Evolutionary conservation across 1,284 basidiomycete genomes (phyloP), one percentile per base, ranked within the genome.

Genomic region (Volvariella volvacea): DNA sequence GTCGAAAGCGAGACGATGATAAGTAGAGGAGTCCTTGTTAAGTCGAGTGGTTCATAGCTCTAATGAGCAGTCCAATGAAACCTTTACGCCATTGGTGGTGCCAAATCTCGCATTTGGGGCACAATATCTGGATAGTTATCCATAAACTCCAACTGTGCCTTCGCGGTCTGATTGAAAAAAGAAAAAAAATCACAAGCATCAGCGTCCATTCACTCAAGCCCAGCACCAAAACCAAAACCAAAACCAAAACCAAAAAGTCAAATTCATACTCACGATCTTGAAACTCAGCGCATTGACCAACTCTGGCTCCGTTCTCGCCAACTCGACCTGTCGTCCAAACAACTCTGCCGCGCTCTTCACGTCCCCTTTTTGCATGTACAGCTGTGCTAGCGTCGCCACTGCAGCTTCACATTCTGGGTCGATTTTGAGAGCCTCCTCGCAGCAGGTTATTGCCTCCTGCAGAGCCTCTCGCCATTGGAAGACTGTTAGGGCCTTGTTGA

Each of bases 401-500:
- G 95, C 96, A 9, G 95, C 91, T 61, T 99, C 96, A 67, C 95
- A 99, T 54, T 95, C 92, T 14, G 87, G 74, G 64, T 97, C 95
- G 49, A 93, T 81, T 40, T 74, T 69, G 31, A 99, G 71, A 0
- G 96, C 96, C 62, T 97, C 85, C 48, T 83, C 71, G 62, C 93
- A 97, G 54, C 92, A 86, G 20, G 72, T 65, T 62, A 96, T 93
- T 6, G 94, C 94, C 0, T 78, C 81, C 2, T 66, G 70, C 44
- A 91, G 76, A 60, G 97, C 92, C 62, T 95, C 89, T 65, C 92
- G 91, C 88, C 89, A 95, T 70, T 98, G 95, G 78, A 88, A 98
- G 42, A 98, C 61, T 1, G 92, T 88, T 20, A 99, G 80, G 16
- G 95, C 94, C 66, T 97, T 97, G 82, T 99, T 99, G 52, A 99